A percentile compares a stretch with the other conserved stretches of the same genome.
These are phyloP conservation scores for Spiraea crenata DNA, from an alignment of 331 rosid genomes.

Conservation along the genomic window DNA sequence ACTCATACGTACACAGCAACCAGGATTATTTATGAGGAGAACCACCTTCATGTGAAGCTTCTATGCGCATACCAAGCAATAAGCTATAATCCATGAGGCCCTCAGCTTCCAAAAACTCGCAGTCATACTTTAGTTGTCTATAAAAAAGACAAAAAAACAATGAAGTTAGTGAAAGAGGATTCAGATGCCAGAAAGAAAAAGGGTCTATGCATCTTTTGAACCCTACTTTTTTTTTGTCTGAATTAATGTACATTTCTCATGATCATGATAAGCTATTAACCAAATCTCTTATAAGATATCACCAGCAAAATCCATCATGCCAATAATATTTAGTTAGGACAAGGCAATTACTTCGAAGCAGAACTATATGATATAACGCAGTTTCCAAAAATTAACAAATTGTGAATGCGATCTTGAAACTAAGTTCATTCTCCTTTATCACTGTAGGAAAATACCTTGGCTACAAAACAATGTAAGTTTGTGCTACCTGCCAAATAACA, in stretches of 20 bases:
- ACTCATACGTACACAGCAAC: not conserved
- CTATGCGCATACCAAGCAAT: conserved; percentile 37
- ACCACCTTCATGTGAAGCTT: conserved; percentile 32
- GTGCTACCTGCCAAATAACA: not conserved
- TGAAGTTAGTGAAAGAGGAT: not conserved
- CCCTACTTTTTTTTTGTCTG: not conserved
- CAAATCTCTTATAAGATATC: not conserved
- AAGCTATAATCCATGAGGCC: conserved; percentile 53
- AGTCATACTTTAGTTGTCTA: conserved; percentile 51
- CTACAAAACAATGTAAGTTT: not conserved
- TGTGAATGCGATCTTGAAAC: not conserved
- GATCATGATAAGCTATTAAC: not conserved
- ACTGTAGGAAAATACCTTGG: not conserved
- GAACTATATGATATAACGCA: not conserved
- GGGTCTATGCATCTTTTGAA: not conserved
- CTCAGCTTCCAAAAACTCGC: conserved; percentile 44
- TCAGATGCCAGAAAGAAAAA: not conserved
- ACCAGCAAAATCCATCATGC: not conserved
- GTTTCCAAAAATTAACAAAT: not conserved
- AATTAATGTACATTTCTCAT: not conserved
- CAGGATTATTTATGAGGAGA: not conserved
- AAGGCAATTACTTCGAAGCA: not conserved
- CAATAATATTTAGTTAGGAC: not conserved
- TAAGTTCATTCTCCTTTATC: not conserved
- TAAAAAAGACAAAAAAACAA: conserved; percentile 10